Percentiles rank a stretch among this genome's conserved stretches.
phyloP scores from a whole-genome alignment of 257 asterid species.

The Rehmannia glutinosa region DNA sequence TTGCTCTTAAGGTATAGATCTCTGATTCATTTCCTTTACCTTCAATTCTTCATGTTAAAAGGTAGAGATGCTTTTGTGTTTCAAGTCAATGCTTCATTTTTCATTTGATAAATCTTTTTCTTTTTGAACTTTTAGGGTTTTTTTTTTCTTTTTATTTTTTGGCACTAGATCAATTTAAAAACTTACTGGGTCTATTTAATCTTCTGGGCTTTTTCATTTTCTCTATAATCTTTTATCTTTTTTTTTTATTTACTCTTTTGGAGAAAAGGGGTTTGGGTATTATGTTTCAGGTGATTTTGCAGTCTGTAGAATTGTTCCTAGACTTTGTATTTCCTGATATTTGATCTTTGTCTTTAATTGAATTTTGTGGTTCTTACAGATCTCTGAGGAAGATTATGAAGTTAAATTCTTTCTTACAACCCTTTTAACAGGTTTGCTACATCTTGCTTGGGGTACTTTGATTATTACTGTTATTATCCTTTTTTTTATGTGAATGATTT shows the following conservation, averaged over 20 bases:
- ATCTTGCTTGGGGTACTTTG: neutral
- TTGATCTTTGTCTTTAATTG: neutral
- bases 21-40: conserved; percentile 17
- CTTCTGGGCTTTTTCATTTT: neutral
- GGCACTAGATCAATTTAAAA: no score
- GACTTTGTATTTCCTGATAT: neutral
- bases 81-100: conserved; percentile 26
- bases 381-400: no score
- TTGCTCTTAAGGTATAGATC: conserved; percentile 28
- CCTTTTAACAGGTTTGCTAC: conserved; percentile 23
- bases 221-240: no score
- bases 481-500: neutral
- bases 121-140: no score
- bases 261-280: conserved; percentile 11
- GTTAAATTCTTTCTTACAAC: no score
- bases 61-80: conserved; percentile 1
- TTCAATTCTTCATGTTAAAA: conserved; percentile 11
- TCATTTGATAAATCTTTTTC: conserved; percentile 3
- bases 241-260: neutral
- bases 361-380: no score
- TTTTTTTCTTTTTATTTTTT: neutral
- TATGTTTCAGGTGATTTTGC: neutral
- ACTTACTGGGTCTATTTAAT: no score
- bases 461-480: neutral
- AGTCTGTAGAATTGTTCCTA: neutral